Base-by-base conservation (phyloP, 768 basidiomycete genomes). In the Sporobolomyces roseus region DNA sequence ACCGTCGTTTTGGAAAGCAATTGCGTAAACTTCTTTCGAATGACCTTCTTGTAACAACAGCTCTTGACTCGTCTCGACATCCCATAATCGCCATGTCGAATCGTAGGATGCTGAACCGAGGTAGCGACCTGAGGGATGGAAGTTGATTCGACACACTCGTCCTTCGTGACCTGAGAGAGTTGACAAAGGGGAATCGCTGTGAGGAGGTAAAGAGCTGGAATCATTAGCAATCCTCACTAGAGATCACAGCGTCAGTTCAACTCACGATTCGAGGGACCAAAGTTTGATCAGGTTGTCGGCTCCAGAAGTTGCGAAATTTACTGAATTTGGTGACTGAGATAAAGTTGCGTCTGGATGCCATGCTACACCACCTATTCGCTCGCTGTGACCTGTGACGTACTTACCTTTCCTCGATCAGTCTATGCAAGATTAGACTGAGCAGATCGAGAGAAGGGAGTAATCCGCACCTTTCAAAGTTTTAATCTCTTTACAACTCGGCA, bases 81-180 rank as follows among this genome's bases (percentile, higher is more conserved):
- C 94, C 96, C 96, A 99, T 60, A 98, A 79, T 50, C 96, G 82
- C 96, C 96, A 99, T 32, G 94, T 90, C 21, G 91, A 94, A 78
- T 99, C 96, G 75, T 93, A 98, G 71, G 90, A 91, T 1, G 96
- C 93, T 68, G 91, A 93, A 2, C 89, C 93, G 33, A 96, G 85
- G 78, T 93, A 98, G 51, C 88, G 81, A 2, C 96, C 96, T 0
- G 92, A 94, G 2, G 96, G 93, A 78, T 99, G 96, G 79, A 98
- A 99, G 0, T 89, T 91, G 27, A 97, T 88, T 21, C 96, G 86
- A 77, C 91, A 93, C 3, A 99, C 87, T 27, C 96, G 88, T 66
- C 87, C 88, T 76, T 87, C 84, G 77, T 98, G 96, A 2, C 96
- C 96, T 78, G 86, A 85, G 78, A 99, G 81, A 5, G 87, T 85